Evolutionary conservation across 768 basidiomycete species (phyloP).

Genomic region (Steccherinum ochraceum): DNA sequence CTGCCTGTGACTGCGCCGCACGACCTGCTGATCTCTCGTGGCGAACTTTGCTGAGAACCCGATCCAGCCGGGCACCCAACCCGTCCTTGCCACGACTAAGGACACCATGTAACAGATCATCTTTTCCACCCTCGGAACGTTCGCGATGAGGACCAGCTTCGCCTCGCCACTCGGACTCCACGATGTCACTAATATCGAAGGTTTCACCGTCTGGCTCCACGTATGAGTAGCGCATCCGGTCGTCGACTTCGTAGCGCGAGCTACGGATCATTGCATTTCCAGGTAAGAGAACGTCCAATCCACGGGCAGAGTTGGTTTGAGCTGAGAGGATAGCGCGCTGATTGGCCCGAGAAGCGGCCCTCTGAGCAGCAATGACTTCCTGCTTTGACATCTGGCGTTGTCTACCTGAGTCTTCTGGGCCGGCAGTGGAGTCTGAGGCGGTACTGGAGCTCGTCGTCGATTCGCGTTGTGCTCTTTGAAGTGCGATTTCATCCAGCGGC

Average conservation of each 20-base stretch:
- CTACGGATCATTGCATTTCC: slow-evolving; percentile 84
- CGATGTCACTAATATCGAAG: slow-evolving; percentile 88
- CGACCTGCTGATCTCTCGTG: slow-evolving; percentile 43
- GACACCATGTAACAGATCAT: slow-evolving; percentile 66
- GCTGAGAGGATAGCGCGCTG: slow-evolving; percentile 83
- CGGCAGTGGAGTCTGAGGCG: slow-evolving; percentile 37
- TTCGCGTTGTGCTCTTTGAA: slow-evolving; percentile 67
- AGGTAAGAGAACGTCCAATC: slow-evolving; percentile 83
- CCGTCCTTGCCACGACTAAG: slow-evolving; percentile 52
- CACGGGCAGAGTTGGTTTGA: slow-evolving; percentile 77
- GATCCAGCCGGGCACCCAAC: slow-evolving; percentile 62
- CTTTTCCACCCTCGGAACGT: slow-evolving; percentile 27
- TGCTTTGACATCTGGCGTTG: slow-evolving; percentile 50
- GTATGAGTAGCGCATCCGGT: slow-evolving; percentile 88
- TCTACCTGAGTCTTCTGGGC: slow-evolving; percentile 29
- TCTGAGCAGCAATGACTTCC: slow-evolving; percentile 91
- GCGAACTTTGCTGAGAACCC: slow-evolving; percentile 72
- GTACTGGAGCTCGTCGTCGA: slow-evolving; percentile 52
- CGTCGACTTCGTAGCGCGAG: slow-evolving; percentile 62
- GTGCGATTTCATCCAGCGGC: slow-evolving; percentile 78
- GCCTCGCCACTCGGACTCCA: slow-evolving; percentile 82
- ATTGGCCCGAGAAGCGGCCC: slow-evolving; percentile 78
- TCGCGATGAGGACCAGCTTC: slow-evolving; percentile 25
- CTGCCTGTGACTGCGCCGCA: slow-evolving; percentile 15
- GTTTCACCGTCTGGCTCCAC: slow-evolving; percentile 87